Conservation (phyloP, 78 protist genomes). For the Dictyostelium firmibasis region DNA sequence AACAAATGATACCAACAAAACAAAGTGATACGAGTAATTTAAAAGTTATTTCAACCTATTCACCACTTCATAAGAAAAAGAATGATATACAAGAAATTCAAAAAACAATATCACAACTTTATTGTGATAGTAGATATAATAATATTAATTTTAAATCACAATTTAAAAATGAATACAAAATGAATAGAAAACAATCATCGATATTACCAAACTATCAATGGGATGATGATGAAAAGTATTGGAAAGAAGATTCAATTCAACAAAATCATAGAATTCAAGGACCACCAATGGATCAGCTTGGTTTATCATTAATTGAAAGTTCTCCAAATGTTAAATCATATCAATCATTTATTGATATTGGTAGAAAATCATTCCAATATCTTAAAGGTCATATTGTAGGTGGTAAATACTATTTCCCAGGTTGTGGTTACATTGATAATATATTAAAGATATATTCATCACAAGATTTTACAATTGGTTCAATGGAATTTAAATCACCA, state of each 20-base stretch:
- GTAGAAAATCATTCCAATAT: background rate
- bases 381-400: conserved; percentile 4
- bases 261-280: background rate
- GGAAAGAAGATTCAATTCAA: background rate
- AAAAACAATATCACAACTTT: background rate
- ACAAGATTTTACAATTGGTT: background rate
- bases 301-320: conserved; percentile 29
- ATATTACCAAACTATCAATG: background rate
- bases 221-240: conserved; percentile 14
- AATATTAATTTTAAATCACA: background rate
- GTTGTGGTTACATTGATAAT: conserved; percentile 40
- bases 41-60: background rate
- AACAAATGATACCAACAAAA: background rate
- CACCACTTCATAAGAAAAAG: background rate
- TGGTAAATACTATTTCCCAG: conserved; percentile 26
- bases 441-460: background rate
- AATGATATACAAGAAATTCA: background rate
- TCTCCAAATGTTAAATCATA: conserved; percentile 29
- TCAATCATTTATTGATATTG: background rate
- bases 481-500: conserved; percentile 7
- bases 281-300: background rate
- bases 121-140: background rate
- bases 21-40: background rate
- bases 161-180: background rate
- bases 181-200: background rate